phyloP scores from a whole-genome alignment of 2,329 filamentous ascomycete species.

The Aspergillus fumigatiaffinis region DNA sequence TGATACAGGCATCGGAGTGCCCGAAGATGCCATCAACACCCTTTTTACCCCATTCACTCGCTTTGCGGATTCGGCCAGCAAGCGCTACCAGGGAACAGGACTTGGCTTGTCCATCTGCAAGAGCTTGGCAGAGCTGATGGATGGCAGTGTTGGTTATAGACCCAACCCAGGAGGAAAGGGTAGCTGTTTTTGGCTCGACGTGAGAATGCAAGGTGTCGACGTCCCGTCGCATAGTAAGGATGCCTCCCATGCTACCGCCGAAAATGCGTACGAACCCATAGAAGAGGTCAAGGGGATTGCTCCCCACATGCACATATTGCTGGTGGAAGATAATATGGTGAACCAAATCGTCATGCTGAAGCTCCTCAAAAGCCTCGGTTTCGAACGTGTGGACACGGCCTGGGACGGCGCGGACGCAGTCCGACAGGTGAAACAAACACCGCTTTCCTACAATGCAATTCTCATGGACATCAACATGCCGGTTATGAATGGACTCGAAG shows the following conservation, averaged over 20 bases:
- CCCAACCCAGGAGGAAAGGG: conserved; percentile 45
- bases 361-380: conserved; percentile 37
- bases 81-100: conserved; percentile 54
- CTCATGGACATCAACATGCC: conserved; percentile 50
- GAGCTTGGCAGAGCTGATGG: conserved; percentile 54
- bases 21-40: conserved; percentile 40
- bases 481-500: conserved; percentile 44
- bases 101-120: conserved; percentile 57
- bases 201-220: conserved; percentile 14
- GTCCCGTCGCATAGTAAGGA: conserved; percentile 26
- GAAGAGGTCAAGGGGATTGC: conserved; percentile 36
- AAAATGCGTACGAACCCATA: conserved; percentile 15
- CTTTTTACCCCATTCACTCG: conserved; percentile 57
- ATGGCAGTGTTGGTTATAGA: conserved; percentile 48
- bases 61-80: conserved; percentile 51
- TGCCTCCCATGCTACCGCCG: conserved; percentile 14
- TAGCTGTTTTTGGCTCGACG: conserved; percentile 40
- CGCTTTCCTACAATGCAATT: conserved; percentile 41
- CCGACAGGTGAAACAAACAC: conserved; percentile 39
- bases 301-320: conserved; percentile 36
- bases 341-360: conserved; percentile 42
- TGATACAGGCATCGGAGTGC: conserved; percentile 55
- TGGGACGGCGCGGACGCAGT: conserved; percentile 45
- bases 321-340: conserved; percentile 43
- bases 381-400: conserved; percentile 40